Base-by-base conservation (phyloP, 495 filamentous ascomycete species). In the Xylaria cubensis region DNA sequence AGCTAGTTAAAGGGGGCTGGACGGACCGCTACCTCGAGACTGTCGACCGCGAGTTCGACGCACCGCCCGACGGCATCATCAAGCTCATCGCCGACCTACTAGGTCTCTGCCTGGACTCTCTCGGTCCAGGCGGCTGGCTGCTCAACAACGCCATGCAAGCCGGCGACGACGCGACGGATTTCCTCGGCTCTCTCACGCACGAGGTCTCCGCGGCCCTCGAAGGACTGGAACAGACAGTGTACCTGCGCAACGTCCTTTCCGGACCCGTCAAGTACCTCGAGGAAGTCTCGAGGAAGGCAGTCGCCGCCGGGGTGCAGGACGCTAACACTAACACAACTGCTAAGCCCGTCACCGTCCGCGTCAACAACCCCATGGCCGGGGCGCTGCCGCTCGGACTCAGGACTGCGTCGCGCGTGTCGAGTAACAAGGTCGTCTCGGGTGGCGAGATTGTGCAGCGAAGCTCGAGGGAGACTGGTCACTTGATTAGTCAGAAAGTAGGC, bases 51-150 rank as follows among this genome's bases (percentile, higher is more conserved):
- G 82, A 87, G 15, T 82, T 84, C 1, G 87, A 89, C 77, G 77
- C 86, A 64, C 80, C 88, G 74, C 84, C 84, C 26, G 84, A 88
- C 48, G 87, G 82, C 13, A 88, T 87, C 77, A 87, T 88, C 63
- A 80, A 82, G 64, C 83, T 88, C 51, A 89, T 93, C 69, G 86
- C 87, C 41, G 87, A 90, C 66, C 82, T 97, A 9, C 86, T 97
- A 44, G 92, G 88, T 76, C 90, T 90, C 73, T 90, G 92, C 51
- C 85, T 97, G 12, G 94, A 98, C 82, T 90, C 93, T 12, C 87
- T 97, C n/a, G 94, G 94, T 12, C 86, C 92, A 21, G 90, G 88
- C 15, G 93, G 93, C 39, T 98, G 93, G 92, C 88, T 97, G 64
- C 83, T 89, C 8, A 89, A 89, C 46, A 85, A 87, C 39, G 80